Evolutionary conservation across 2,329 filamentous ascomycete species (phyloP).

Genomic region (Zymoseptoria crescenta): DNA sequence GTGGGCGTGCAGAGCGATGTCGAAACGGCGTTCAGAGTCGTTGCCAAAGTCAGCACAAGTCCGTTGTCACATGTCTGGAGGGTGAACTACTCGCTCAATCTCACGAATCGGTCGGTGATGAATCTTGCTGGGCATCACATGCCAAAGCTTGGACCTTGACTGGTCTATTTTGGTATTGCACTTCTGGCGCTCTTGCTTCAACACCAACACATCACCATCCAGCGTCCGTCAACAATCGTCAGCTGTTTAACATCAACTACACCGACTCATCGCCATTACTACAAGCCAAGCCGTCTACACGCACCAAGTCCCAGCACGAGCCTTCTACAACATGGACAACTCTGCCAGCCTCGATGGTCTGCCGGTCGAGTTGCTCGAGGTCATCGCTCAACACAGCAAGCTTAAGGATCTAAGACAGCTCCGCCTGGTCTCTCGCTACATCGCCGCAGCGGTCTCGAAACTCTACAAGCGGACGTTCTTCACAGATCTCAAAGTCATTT

Average conservation of each 20-base stretch:
- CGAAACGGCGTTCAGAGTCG: no score
- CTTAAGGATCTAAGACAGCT: not conserved
- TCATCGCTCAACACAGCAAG: not conserved
- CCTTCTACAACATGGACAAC: not conserved
- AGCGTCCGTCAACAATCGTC: not conserved
- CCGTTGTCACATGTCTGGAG: no score
- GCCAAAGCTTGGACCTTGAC: not conserved
- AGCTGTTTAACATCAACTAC: not conserved
- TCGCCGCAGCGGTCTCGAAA: not conserved
- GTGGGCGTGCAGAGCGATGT: no score
- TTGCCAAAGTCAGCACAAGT: no score
- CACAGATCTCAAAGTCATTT: not conserved
- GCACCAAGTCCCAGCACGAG: not conserved
- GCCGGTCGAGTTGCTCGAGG: not conserved
- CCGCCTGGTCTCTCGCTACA: not conserved
- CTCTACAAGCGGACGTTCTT: not conserved
- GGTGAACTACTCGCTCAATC: no score
- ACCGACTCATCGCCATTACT: not conserved
- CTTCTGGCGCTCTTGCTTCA: not conserved
- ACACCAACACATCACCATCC: not conserved
- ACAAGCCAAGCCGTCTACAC: no score
- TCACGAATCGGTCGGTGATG: not conserved
- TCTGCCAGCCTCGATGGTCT: not conserved
- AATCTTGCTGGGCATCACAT: not conserved
- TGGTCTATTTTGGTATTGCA: not conserved